Percentiles rank a stretch among this genome's conserved stretches.
Evolutionary conservation across 2,329 filamentous ascomycete genomes (phyloP).

Genomic region (Phialocephala subalpina): DNA sequence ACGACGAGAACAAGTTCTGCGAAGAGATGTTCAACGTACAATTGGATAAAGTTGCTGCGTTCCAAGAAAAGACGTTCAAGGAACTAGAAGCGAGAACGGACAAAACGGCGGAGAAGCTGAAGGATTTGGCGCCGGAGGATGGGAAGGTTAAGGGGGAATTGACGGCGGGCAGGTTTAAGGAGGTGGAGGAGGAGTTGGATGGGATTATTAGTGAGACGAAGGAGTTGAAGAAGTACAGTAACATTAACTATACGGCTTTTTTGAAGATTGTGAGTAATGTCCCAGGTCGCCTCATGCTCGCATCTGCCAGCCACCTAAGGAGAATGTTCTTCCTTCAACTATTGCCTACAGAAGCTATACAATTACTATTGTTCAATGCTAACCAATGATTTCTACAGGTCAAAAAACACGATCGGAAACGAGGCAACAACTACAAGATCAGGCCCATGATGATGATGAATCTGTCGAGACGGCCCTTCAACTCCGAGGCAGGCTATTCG

Average conservation of each 20-base stretch:
- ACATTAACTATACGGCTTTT: slow-evolving; percentile 97
- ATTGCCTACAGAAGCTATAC: no score
- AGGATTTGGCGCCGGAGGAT: slow-evolving; percentile 78
- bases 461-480: slow-evolving; percentile 88
- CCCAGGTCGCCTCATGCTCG: not conserved
- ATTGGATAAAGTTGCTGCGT: slow-evolving; percentile 91
- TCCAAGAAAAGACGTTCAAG: slow-evolving; percentile 82
- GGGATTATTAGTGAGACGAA: slow-evolving; percentile 88
- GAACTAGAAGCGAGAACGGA: slow-evolving; percentile 62
- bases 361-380: no score
- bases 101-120: slow-evolving; percentile 72
- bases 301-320: not conserved
- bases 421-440: slow-evolving; percentile 86
- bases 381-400: not conserved
- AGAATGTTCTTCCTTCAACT: no score
- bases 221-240: slow-evolving; percentile 93
- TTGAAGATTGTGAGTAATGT: slow-evolving; percentile 78
- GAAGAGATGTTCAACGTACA: slow-evolving; percentile 95
- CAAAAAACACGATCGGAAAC: slow-evolving; percentile 98
- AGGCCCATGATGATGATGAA: slow-evolving; percentile 91
- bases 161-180: slow-evolving; percentile 64
- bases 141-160: slow-evolving; percentile 55
- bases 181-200: slow-evolving; percentile 83
- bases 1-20: slow-evolving; percentile 92
- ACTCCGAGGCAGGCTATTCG: slow-evolving; percentile 88